Base-by-base conservation (phyloP, 192 early-diverging fungal species). In the Dissophora globulifera region DNA sequence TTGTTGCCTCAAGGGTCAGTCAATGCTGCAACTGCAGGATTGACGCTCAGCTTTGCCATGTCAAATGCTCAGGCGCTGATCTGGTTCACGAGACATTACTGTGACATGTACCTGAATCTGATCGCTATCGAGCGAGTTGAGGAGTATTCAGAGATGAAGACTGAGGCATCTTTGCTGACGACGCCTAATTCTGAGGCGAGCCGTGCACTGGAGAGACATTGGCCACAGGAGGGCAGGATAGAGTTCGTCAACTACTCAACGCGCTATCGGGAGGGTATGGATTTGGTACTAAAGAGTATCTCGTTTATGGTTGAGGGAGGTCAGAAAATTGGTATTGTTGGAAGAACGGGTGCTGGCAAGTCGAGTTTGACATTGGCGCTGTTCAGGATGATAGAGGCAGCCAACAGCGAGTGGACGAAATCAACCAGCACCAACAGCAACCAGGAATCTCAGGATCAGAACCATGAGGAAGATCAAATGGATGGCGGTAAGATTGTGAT, bases 301-400 rank as follows among this genome's bases (percentile, higher is more conserved):
- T 85, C 86, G 13, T 88, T 96, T 43, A 26, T 23, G 0, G 89
- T 93, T 32, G 64, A 75, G 0, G 74, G 85, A 17, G 71, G 71
- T 41, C 78, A 84, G 66, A 93, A 93, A 65, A 91, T 98, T 69
- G 96, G 94, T 11, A 88, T 98, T 12, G 94, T 96, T 23, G 95
- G 95, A 45, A 68, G 84, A 4, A 85, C 84, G 4, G 81, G 81
- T 0, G 69, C 79, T 12, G 84, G 81, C 32, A 83, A 85, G 41
- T 79, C 74, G 22, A 74, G 79, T n/a, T 64, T 95, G 52, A 79
- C 83, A 13, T 46, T 81, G 40, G 78, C 81, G 11, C 42, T 85
- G 20, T 85, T 85, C 48, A 62, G 83, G 45, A 65, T 85, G 48
- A 69, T 85, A 22, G 83, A 85, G 43, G 70, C 79, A 19, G 49